Evolutionary conservation across 805 yeast species (phyloP), one percentile per base, ranked within the genome.

Genomic region (Citeromyces nyonsensis): DNA sequence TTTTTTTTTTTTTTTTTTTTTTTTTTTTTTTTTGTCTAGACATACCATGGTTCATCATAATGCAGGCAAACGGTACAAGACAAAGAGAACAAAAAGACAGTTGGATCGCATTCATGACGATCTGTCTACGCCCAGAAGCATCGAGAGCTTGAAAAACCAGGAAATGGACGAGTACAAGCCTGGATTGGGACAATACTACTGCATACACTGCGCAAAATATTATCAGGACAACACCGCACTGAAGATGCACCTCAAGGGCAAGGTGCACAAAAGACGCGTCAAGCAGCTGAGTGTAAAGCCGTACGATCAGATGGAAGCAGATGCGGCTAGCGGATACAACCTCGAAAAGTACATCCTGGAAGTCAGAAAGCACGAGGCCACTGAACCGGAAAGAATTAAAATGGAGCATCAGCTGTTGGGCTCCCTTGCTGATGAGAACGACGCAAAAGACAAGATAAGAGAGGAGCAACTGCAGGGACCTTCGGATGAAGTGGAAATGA

Each of bases 111-210:
- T 91, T 37, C 71, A 78, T 47, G 62, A 70, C 26, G 99, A 91
- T 47, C 54, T 91, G 33, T 59, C 77, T 2, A 54, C 73, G 3
- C 62, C 67, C 26, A 79, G 74, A 26, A 57, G 76, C n/a, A 76
- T 84, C 35, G 53, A 64, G 35, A 59, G 63, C 28, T 61, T 85
- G 36, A 68, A 81, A 49, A 75, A 80, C 49, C 97, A 88, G 54
- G 80, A 83, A 4, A 53, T 81, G 35, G 95, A 88, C 53, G 97
- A 88, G 56, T 71, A 74, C 29, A 77, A 78, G 48, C 86, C 96
- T 1, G 99, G 99, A 2, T 58, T 91, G 41, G 99, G 95, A 10
- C 97, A 91, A 55, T 78, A 71, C 54, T 91, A 83, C 54, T 91
- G 97, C 55, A 66, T 91, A 34, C 94, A 85, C 40, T 91, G 99